These are phyloP conservation scores for Hydrangea macrophylla DNA, from an alignment of 148 eudicot genomes.

Conservation along the genomic window DNA sequence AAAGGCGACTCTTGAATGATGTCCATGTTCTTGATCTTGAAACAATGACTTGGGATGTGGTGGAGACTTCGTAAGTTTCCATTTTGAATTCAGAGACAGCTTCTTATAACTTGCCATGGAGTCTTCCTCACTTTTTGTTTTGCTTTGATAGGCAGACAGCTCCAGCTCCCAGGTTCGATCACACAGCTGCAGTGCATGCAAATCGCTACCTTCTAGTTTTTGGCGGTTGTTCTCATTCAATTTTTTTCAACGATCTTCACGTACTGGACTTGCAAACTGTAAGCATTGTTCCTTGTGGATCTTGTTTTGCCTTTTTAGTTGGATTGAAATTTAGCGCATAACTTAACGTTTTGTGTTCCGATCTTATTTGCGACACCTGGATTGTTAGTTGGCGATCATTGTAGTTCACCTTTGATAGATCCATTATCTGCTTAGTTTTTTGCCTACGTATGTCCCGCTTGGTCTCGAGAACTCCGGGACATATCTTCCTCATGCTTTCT, in stretches of 20 bases:
- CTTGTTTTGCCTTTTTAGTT: constrained; percentile 12
- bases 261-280: constrained; percentile 91
- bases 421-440: background rate
- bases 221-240: constrained; percentile 95
- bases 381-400: background rate
- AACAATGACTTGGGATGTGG: constrained; percentile 72
- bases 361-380: background rate
- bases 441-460: too few species aligned
- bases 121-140: constrained; percentile 31
- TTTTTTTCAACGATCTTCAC: constrained; percentile 77
- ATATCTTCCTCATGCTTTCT: too few species aligned
- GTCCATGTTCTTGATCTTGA: constrained; percentile 70
- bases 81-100: background rate
- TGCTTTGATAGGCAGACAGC: constrained; percentile 78
- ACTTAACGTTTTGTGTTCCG: background rate
- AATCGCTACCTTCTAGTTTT: constrained; percentile 80
- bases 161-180: constrained; percentile 97
- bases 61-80: constrained; percentile 66
- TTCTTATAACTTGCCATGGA: constrained; percentile 9
- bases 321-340: background rate
- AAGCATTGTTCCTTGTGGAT: constrained; percentile 25
- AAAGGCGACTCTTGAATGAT: constrained; percentile 68
- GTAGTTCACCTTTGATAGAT: background rate
- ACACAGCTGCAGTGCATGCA: constrained; percentile 74
- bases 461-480: too few species aligned